Evolutionary conservation across 208 protist species (phyloP), one percentile per base, ranked within the genome.

Genomic region (Leishmania amazonensis): DNA sequence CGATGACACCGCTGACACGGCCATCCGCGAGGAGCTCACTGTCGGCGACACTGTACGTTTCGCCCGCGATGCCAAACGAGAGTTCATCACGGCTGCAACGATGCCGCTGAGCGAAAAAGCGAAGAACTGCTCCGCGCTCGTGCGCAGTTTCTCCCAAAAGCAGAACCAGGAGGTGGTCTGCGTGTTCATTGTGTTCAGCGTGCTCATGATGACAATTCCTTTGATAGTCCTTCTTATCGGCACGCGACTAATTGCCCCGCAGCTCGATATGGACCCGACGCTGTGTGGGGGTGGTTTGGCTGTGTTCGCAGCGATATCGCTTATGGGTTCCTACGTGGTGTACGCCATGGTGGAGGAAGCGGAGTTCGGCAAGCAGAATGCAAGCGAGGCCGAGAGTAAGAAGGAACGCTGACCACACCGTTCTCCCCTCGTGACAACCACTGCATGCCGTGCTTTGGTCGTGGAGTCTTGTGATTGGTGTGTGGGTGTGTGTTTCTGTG

Each of bases 171-270:
- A 81, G 31, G 94, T 95, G 31, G 78, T 84, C 2, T 71, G 75
- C 2, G 76, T 90, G 1, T 96, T 97, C 78, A 49, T 95, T 19
- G 65, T 91, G 31, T 83, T 84, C 64, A 95, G 85, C 38, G 80
- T 79, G 28, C 73, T 89, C 19, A 96, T 97, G 85, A 86, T 96
- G 28, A 96, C 93, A 17, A 31, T 96, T 42, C 94, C 94, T 0
- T 68, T 97, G 51, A 42, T 92, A 11, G 78, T 85, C 45, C 71
- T 97, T 53, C 77, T 97, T 35, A 65, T 95, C 40, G 91, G 88
- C 35, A 89, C 93, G 87, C 79, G 89, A 38, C 57, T 93, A 57
- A 53, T 96, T 21, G 94, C 94, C 1, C 90, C 92, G 54, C 47
- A 57, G 76, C 71, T 88, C n/a, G 83, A 65, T 8, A 35, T 84